These are phyloP conservation scores for Quercus robur DNA, from an alignment of 306 rosid genomes.

Conservation along the genomic window DNA sequence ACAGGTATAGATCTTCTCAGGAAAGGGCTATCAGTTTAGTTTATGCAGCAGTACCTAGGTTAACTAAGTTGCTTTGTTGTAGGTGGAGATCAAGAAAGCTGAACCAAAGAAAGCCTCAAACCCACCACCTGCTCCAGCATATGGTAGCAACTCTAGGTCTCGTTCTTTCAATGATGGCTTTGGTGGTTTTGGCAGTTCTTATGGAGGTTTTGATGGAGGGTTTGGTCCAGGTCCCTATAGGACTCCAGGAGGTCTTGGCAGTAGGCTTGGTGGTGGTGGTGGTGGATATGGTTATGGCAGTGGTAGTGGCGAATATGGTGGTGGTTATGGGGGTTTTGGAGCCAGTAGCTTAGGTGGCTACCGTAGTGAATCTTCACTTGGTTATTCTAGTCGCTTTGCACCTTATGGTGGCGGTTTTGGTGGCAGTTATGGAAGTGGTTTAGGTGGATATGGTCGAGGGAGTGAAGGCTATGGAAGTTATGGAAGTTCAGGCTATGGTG, in stretches of 20 bases:
- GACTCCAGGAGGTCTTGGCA: conserved; percentile 47
- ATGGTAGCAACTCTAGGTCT: conserved; percentile 63
- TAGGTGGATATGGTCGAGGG: conserved; percentile 67
- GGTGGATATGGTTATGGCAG: conserved; percentile 60
- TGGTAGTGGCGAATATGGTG: conserved; percentile 51
- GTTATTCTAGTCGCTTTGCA: conserved; percentile 53
- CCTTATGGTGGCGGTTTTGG: conserved; percentile 60
- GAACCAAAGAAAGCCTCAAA: conserved; percentile 75
- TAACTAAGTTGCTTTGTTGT: conserved; percentile 68
- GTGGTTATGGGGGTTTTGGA: conserved; percentile 55
- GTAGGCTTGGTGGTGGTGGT: conserved; percentile 57
- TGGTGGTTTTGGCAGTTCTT: conserved; percentile 51
- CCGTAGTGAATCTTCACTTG: conserved; percentile 57
- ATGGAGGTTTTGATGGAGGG: conserved; percentile 54
- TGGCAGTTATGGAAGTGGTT: conserved; percentile 46
- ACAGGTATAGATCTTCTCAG: conserved; percentile 39
- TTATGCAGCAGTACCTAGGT: conserved; percentile 41
- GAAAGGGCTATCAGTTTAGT: conserved; percentile 37
- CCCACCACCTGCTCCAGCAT: conserved; percentile 60
- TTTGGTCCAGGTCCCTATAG: conserved; percentile 63
- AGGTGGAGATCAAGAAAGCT: conserved; percentile 80
- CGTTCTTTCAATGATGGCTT: conserved; percentile 59
- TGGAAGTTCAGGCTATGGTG: conserved; percentile 51
- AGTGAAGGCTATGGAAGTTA: conserved; percentile 55
- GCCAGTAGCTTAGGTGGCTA: conserved; percentile 63